phyloP scores from a whole-genome alignment of 1,139 yeast species.

The Taphrina sp. region DNA sequence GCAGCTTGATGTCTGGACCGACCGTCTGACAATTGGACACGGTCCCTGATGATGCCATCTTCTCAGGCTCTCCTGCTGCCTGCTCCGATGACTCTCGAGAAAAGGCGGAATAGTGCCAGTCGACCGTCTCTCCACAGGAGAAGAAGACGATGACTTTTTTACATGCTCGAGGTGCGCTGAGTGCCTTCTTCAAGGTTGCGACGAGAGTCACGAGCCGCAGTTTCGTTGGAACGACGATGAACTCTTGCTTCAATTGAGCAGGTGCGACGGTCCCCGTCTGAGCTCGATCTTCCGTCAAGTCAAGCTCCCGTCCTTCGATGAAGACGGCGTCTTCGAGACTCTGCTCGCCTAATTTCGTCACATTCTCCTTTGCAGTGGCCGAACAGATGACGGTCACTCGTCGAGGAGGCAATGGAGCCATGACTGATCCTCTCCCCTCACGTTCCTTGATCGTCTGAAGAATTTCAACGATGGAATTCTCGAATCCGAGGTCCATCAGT shows the following conservation, averaged over 20 bases:
- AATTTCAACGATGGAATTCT: conserved; percentile 81
- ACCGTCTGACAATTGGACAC: too few species aligned
- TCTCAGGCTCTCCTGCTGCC: conserved; percentile 40
- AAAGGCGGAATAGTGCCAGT: conserved; percentile 78
- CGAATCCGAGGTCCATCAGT: conserved; percentile 91
- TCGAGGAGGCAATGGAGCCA: conserved; percentile 63
- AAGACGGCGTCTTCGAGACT: conserved; percentile 70
- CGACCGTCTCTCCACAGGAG: conserved; percentile 93
- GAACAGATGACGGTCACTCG: conserved; percentile 85
- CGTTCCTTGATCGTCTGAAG: conserved; percentile 54
- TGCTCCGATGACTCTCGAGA: conserved; percentile 47
- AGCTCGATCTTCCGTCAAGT: conserved; percentile 41
- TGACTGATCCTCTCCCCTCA: conserved; percentile 39
- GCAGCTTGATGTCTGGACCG: too few species aligned
- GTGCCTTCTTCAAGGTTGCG: conserved; percentile 51
- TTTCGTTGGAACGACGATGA: conserved; percentile 84
- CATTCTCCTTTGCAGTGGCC: conserved; percentile 85
- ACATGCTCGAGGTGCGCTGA: conserved; percentile 37
- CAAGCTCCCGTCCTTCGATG: conserved; percentile 46
- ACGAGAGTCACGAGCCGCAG: conserved; percentile 78
- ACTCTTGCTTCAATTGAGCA: conserved; percentile 79
- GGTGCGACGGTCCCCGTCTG: conserved; percentile 58
- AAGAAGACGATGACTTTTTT: conserved; percentile 77
- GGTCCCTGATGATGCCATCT: conserved; percentile 45
- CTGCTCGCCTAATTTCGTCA: conserved; percentile 73